Conservation (phyloP, 805 yeast genomes). For the Wickerhamiella spandovensis region DNA sequence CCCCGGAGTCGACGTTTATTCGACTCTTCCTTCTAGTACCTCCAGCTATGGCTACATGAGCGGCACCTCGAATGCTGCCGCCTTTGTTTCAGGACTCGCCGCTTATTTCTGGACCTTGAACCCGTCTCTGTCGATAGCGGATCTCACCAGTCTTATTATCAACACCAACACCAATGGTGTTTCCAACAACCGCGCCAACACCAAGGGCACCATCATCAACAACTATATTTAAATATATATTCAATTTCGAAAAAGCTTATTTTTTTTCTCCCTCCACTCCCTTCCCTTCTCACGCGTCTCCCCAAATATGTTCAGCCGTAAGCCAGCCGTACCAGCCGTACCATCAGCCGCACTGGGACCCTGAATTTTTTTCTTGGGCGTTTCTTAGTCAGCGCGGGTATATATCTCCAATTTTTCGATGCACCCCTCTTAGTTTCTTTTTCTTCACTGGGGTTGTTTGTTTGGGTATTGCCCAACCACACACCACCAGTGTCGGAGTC, state of each 20-base stretch:
- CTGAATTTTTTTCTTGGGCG: neutral
- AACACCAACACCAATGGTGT: conserved; percentile 5
- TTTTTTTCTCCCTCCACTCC: neutral
- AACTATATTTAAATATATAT: conserved; percentile 6
- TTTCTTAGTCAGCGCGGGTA: neutral
- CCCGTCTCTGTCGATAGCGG: conserved; percentile 2
- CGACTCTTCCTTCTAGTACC: conserved; percentile 6
- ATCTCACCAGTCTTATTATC: conserved; percentile 3
- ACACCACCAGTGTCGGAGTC: neutral
- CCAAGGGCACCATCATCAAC: conserved; percentile 6
- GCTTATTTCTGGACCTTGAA: conserved; percentile 46
- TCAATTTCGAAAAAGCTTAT: neutral
- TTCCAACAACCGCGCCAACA: neutral
- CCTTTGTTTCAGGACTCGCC: conserved; percentile 82
- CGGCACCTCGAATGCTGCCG: conserved; percentile 96
- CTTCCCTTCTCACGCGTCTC: too few species aligned
- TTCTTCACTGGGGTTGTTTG: neutral
- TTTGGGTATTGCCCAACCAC: neutral
- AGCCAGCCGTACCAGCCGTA: too few species aligned
- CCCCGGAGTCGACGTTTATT: conserved; percentile 71
- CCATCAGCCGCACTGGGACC: too few species aligned
- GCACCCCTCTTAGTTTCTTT: neutral
- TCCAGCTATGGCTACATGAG: conserved; percentile 11
- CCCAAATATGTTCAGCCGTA: neutral
- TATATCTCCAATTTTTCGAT: neutral